Conservation (phyloP, 257 asterid genomes). For the Nemophila menziesii region DNA sequence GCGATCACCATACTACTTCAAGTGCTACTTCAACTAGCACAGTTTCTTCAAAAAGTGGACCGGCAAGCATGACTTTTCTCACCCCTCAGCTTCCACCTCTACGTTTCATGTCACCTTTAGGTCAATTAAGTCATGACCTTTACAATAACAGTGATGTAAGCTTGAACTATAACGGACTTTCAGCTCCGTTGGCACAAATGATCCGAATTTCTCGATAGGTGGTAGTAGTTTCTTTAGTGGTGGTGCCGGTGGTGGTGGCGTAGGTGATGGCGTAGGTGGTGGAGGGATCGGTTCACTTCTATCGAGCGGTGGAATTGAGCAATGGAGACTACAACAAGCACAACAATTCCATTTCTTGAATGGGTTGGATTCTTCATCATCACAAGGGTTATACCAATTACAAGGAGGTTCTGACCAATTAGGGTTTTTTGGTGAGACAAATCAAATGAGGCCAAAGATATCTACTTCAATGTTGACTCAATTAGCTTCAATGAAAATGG, state of each 20-base stretch:
- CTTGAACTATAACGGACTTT: constrained; percentile 34
- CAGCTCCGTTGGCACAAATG: constrained; percentile 29
- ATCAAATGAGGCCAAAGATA: constrained; percentile 37
- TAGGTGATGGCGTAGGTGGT: constrained; percentile 5
- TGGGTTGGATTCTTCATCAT: constrained; percentile 28
- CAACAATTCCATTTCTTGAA: constrained; percentile 61
- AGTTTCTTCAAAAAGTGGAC: constrained; percentile 25
- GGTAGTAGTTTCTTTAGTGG: constrained; percentile 25
- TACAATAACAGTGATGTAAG: constrained; percentile 25
- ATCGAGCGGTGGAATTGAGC: constrained; percentile 35
- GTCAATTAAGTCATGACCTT: constrained; percentile 35
- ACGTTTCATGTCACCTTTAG: constrained; percentile 53
- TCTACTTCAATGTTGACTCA: constrained; percentile 35
- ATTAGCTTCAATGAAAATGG: constrained; percentile 53
- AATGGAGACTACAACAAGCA: constrained; percentile 51
- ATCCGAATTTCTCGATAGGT: constrained; percentile 35
- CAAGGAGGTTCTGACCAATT: constrained; percentile 25
- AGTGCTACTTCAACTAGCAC: constrained; percentile 47
- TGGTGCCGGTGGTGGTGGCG: constrained; percentile 6
- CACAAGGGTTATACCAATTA: constrained; percentile 27
- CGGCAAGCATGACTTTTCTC: constrained; percentile 28
- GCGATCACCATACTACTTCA: constrained; percentile 33
- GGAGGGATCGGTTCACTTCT: constrained; percentile 22
- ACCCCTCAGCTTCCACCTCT: constrained; percentile 40
- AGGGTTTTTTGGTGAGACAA: constrained; percentile 30